Evolutionary conservation across 345 rosid species (phyloP), one percentile per base, ranked within the genome.

Genomic region (Noccaea bulbosa): DNA sequence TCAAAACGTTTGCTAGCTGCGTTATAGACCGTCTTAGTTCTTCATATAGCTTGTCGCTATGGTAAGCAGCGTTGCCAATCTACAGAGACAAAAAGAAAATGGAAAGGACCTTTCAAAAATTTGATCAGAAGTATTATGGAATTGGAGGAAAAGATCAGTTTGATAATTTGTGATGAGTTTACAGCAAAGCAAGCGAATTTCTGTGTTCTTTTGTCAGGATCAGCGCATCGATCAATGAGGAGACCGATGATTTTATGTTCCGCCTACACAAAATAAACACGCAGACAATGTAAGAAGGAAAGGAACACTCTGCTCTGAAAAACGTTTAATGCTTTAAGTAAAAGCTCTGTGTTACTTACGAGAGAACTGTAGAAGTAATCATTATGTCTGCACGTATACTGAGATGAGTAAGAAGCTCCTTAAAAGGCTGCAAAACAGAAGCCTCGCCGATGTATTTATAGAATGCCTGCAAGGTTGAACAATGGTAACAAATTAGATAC

Each of bases 131-230:
- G 11, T 57, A 17, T 34, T 10, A 11, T 46, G 35, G 24, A 40
- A 41, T 14, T 41, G 49, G n/a, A 59, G 22, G 22, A 10, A 9
- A 38, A 11, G n/a, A 17, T n/a, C 2, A 2, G 10, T 16, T 14
- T 11, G n/a, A 45, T 60, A 30, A 12, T 32, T 48, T 58, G 38
- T 33, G 49, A 64, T 34, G 72, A 38, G 63, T 79, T 81, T 91
- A 94, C 99, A 50, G 97, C 96, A 81, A 94, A 94, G 77, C 99
- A 94, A 20, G 99, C 99, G 64, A 91, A 94, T 77, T 94, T 94
- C 77, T 92, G 78, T 7, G 97, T 89, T 53, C 95, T 83, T 85
- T 80, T 87, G 86, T 94, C 99, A 30, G 90, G 82, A 83, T 94
- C 99, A 52, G 95, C 88, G 67, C 99, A 94, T 30, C 95, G 87